phyloP scores from a whole-genome alignment of 768 basidiomycete genomes.

The Trametes elegans region DNA sequence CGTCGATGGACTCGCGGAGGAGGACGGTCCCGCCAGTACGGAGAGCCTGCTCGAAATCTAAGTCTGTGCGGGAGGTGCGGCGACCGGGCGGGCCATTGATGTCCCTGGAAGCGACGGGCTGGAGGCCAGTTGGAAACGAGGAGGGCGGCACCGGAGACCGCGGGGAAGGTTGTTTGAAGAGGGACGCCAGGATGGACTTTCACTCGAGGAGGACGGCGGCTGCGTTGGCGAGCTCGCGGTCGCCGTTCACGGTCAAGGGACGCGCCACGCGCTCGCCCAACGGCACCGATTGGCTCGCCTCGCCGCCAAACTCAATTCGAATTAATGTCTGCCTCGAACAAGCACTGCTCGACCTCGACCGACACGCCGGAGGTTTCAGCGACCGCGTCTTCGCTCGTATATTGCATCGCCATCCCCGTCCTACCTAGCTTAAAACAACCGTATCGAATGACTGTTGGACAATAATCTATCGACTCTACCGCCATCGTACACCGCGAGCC shows the following conservation, averaged over 20 bases:
- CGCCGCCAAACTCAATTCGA: neutral
- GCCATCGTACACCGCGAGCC: slow-evolving; percentile 23
- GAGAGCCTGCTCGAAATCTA: slow-evolving; percentile 81
- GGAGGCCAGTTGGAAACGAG: slow-evolving; percentile 50
- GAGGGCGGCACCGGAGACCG: slow-evolving; percentile 44
- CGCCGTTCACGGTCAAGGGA: slow-evolving; percentile 1
- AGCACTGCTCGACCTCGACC: no score
- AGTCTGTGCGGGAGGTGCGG: slow-evolving; percentile 68
- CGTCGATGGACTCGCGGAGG: slow-evolving; percentile 69
- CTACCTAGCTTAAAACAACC: neutral
- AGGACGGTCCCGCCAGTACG: slow-evolving; percentile 63
- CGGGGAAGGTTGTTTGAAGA: slow-evolving; percentile 52
- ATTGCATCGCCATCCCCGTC: slow-evolving; percentile 3
- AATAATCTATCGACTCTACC: slow-evolving; percentile 27
- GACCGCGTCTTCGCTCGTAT: slow-evolving; percentile 3
- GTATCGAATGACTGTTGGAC: slow-evolving; percentile 14
- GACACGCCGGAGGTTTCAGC: no score
- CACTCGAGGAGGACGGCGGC: slow-evolving; percentile 1
- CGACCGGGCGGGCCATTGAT: slow-evolving; percentile 36
- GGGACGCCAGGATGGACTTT: slow-evolving; percentile 62
- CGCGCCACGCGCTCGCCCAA: neutral
- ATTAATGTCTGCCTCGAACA: neutral
- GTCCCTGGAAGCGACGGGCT: slow-evolving; percentile 57
- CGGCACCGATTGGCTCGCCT: slow-evolving; percentile 1
- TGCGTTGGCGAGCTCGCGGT: slow-evolving; percentile 13